Evolutionary conservation across 768 basidiomycete species (phyloP), one percentile per base, ranked within the genome.

Genomic region (Lactarius deliciosus): DNA sequence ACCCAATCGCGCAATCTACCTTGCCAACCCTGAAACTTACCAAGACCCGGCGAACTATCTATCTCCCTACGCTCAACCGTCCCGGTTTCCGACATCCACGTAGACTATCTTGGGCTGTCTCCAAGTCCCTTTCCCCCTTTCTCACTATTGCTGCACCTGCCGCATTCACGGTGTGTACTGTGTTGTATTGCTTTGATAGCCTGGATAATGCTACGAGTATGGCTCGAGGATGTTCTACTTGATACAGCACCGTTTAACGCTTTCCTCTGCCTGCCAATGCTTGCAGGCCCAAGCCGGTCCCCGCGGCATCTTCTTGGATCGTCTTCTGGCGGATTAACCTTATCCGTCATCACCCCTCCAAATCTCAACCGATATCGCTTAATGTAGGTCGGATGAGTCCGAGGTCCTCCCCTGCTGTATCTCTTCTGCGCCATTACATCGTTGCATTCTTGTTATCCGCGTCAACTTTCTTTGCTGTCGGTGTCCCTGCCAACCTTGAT

Each of bases 401-500:
- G 28, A 56, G 25, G 43, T 22, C 58, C 30, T 47, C 53, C 60
- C 15, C 50, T 60, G 25, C 30, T 40, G 45, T 22, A 47, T 10
- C n/a, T 45, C 65, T 54, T 59, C 66, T 30, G 50, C 41, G 61
- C 61, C 57, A 30, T 36, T 28, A 28, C 22, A 18, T 32, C 22
- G 43, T 45, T 34, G 9, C 8, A 9, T 34, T 34, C 34, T 34
- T 47, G n/a, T 65, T 60, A 36, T 50, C n/a, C 10, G 25, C 28
- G 25, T 56, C 32, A 40, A 45, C 58, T 40, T 25, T 22, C 53
- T 56, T 58, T 28, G 18, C 20, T 34, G 28, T 66, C 18, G 36
- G 1, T 22, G 50, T 54, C 18, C 41, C 57, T 63, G 18, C 25
- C n/a, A 68, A 68, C 66, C 58, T 64, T 68, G 66, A 68, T 68